Percentiles rank a stretch among this genome's conserved stretches.
phyloP scores from a whole-genome alignment of 352 stramenopile genomes.

The Thalassiosira mediterranea region DNA sequence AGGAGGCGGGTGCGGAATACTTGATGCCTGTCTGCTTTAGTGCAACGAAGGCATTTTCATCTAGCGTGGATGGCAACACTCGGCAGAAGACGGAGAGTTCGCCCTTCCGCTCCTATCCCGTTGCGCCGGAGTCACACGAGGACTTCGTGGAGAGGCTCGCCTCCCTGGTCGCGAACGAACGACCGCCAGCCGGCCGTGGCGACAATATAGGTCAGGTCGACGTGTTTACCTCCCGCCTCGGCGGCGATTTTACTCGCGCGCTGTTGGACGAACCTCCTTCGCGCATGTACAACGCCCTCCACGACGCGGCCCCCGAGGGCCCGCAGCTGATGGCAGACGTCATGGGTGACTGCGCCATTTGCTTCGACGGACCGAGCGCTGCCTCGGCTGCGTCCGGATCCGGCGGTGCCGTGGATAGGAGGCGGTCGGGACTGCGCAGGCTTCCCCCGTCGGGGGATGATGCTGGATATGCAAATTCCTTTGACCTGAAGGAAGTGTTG shows the following conservation, averaged over 20 bases:
- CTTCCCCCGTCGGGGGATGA: slow-evolving; percentile 57
- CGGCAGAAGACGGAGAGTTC: slow-evolving; percentile 17
- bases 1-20: slow-evolving; percentile 60
- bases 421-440: slow-evolving; percentile 64
- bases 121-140: slow-evolving; percentile 62
- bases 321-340: slow-evolving; percentile 71
- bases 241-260: slow-evolving; percentile 70
- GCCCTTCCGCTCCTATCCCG: slow-evolving; percentile 56
- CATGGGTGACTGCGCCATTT: slow-evolving; percentile 73
- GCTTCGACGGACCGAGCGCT: slow-evolving; percentile 36
- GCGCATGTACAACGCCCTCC: neutral
- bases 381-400: slow-evolving; percentile 14
- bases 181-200: neutral
- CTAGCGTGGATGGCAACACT: slow-evolving; percentile 32
- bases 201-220: slow-evolving; percentile 20
- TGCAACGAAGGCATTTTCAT: slow-evolving; percentile 52
- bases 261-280: slow-evolving; percentile 63
- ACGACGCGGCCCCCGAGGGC: slow-evolving; percentile 37
- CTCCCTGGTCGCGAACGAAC: slow-evolving; percentile 12
- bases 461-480: slow-evolving; percentile 64
- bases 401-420: slow-evolving; percentile 15
- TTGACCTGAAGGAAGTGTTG: slow-evolving; percentile 77
- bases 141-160: slow-evolving; percentile 63
- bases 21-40: slow-evolving; percentile 73
- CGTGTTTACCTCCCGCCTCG: slow-evolving; percentile 66